Base-by-base conservation (phyloP, 2,329 filamentous ascomycete genomes). In the Ascochyta pisi region DNA sequence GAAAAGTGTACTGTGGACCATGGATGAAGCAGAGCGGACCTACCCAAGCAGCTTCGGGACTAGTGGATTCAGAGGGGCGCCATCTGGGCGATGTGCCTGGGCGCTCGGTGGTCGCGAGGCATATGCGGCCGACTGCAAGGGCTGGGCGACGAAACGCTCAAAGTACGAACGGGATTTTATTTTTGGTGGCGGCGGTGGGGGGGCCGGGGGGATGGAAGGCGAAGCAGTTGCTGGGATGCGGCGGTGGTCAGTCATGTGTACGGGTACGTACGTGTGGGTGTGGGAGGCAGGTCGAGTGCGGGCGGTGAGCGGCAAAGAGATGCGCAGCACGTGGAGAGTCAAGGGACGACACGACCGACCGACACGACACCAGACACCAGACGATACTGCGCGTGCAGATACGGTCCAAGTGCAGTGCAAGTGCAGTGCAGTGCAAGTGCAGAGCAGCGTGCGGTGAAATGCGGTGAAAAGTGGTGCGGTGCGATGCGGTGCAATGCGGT, bases 81-180 rank as follows among this genome's bases (percentile, higher is more conserved):
- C 71, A 31, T 76, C 73, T 51, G 68, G 73, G 57, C 75, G 75
- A 64, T 68, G 71, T 47, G 77, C 75, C 65, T 82, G 80, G 55
- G 81, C 79, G 68, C 81, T 84, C 39, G 83, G 78, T 31, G 82
- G 82, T 42, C 82, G 77, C 59, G 82, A 83, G 63, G 78, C 81
- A 52, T 82, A 82, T 53, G 81, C 78, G 3, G 69, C 68, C 38
- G 70, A 68, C 48, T 56, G 53, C 69, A 84, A 82, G 19, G 82
- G 81, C 67, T 84, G 82, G 44, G 81, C 81, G 54, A 85, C 81
- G 61, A 85, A 80, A 63, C 82, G 78, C 62, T 82, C 81, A 66
- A 78, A 76, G 64, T 76, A 77, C 43, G 73, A 76, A 55, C 66
- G 66, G 57, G 9, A 23, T 22, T 59, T 61, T 61, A 62, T 50